Evolutionary conservation across 441 rosid genomes (phyloP), one percentile per base, ranked within the genome.

Genomic region (Populus hybrid): DNA sequence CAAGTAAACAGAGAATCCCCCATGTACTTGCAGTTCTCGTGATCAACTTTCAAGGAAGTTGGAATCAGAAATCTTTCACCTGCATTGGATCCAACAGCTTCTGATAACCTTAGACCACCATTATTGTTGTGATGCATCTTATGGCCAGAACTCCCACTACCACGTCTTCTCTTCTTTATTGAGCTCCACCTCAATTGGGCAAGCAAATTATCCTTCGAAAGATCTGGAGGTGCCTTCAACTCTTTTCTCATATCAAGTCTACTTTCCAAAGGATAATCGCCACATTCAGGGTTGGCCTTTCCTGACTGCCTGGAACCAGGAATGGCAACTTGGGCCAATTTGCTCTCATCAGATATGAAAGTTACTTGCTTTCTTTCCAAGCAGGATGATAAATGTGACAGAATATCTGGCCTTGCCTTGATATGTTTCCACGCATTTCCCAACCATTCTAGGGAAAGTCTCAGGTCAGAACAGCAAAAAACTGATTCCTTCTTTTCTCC

Each of bases 361-460:
- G 70, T 72, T 28, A 42, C 80, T 79, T 80, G 88, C 74, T 88
- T 83, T 65, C 32, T 32, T 32, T 50, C 77, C 71, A 40, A 12
- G 79, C 64, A 53, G 2, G 87, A 74, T 9, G 83, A 53, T 59
- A 86, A 72, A 67, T 82, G 72, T 11, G 40, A 73, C 78, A 84
- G 83, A 28, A 88, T 36, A 79, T 90, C 97, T 38, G 86, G 83
- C 80, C 87, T 83, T 53, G 84, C 76, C 68, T 71, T 75, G 16
- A 90, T 46, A 53, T 70, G 72, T 53, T 76, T 77, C 97, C 97
- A 94, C 66, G 81, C 73, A 84, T 88, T 87, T 38, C 87, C 91
- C 75, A 82, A 7, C 95, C 94, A 94, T 81, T 94, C 98, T 75
- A 69, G 84, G 66, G 97, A 92, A 38, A 46, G 87, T 82, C 97